Conservation (phyloP, 2,329 filamentous ascomycete genomes). For the Aphanocladium album region DNA sequence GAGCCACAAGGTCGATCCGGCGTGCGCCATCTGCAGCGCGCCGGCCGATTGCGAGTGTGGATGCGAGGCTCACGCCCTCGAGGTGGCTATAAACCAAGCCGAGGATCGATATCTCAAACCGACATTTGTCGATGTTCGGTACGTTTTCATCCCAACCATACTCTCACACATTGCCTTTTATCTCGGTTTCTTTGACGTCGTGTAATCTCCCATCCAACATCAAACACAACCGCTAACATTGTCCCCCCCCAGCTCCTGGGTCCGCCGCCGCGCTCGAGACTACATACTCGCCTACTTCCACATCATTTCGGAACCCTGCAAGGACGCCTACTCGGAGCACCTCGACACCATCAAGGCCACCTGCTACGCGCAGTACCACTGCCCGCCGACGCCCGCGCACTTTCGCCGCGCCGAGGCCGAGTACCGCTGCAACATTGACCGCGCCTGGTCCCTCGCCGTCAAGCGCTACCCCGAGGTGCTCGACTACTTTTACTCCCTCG, state of each 20-base stretch:
- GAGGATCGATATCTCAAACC: slow-evolving; percentile 59
- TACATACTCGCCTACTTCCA: slow-evolving; percentile 63
- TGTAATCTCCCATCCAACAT: background rate
- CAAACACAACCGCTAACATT: background rate
- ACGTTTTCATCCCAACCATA: slow-evolving; percentile 21
- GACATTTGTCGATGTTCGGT: slow-evolving; percentile 61
- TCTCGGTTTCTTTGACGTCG: slow-evolving; percentile 16
- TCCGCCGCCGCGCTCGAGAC: slow-evolving; percentile 60
- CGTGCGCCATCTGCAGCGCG: slow-evolving; percentile 59
- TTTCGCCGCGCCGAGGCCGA: slow-evolving; percentile 59
- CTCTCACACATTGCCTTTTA: background rate
- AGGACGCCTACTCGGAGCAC: slow-evolving; percentile 49
- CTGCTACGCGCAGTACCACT: slow-evolving; percentile 53
- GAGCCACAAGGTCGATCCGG: background rate
- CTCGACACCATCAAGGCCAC: slow-evolving; percentile 52
- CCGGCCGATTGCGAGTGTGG: slow-evolving; percentile 56
- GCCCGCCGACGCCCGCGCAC: slow-evolving; percentile 55
- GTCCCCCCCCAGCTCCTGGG: slow-evolving; percentile 51
- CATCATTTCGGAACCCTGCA: slow-evolving; percentile 56
- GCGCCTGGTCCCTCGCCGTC: slow-evolving; percentile 72
- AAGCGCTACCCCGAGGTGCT: slow-evolving; percentile 76
- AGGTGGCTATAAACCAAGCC: slow-evolving; percentile 57
- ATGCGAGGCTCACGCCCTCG: slow-evolving; percentile 61
- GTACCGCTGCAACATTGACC: slow-evolving; percentile 69
- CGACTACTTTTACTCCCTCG: slow-evolving; percentile 71